A percentile compares a stretch with the other conserved stretches of the same genome.
Conservation (phyloP, 31 red algal species). For the Endocladia muricata region DNA sequence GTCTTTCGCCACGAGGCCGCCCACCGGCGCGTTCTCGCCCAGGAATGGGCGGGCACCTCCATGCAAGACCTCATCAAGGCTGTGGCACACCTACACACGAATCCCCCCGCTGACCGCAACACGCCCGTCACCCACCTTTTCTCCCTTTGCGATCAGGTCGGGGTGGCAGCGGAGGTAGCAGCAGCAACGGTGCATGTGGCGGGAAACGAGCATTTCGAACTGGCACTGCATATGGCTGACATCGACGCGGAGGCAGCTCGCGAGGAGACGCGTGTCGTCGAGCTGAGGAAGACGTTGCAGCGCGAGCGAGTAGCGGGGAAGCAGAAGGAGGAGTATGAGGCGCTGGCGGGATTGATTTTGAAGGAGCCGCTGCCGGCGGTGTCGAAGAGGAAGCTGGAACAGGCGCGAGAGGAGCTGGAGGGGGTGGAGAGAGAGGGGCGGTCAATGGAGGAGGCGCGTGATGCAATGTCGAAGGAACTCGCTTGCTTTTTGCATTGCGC, state of each 20-base stretch:
- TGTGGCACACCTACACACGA: neutral
- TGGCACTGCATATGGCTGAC: neutral
- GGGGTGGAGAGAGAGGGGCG: neutral
- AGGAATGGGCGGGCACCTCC: slow-evolving; percentile 37
- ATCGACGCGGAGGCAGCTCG: neutral
- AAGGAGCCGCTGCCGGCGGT: slow-evolving; percentile 13
- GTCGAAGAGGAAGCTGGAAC: neutral
- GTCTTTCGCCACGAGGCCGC: slow-evolving; percentile 15
- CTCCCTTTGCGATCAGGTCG: slow-evolving; percentile 17
- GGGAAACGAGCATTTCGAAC: slow-evolving; percentile 9
- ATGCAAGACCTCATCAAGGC: slow-evolving; percentile 21
- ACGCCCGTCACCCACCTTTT: neutral
- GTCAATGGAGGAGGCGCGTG: slow-evolving; percentile 3
- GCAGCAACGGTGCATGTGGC: slow-evolving; percentile 15
- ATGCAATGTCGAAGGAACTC: slow-evolving; percentile 33
- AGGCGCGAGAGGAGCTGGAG: neutral
- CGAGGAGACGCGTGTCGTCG: slow-evolving; percentile 3
- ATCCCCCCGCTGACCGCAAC: neutral
- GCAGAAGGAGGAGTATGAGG: slow-evolving; percentile 26
- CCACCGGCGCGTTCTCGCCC: slow-evolving; percentile 18
- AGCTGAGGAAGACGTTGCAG: neutral
- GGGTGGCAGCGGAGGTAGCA: slow-evolving; percentile 21
- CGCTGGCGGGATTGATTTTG: slow-evolving; percentile 19
- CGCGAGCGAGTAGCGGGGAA: slow-evolving; percentile 18
- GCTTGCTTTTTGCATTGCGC: slow-evolving; percentile 18